These are phyloP conservation scores for Diaporthe citriasiana DNA, from an alignment of 2,329 filamentous ascomycete species.

Conservation along the genomic window DNA sequence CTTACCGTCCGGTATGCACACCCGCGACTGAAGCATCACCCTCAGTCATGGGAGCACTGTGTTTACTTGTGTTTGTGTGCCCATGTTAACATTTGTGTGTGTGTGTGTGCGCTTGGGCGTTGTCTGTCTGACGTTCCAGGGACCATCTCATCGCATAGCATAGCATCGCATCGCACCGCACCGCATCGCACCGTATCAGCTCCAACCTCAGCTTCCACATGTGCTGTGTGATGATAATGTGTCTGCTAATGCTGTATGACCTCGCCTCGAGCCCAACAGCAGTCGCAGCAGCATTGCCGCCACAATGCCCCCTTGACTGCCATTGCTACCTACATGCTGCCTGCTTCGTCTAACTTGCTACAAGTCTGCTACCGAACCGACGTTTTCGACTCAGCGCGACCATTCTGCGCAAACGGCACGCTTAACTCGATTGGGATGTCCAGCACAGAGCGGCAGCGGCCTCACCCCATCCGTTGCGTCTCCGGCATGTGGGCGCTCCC, in stretches of 20 bases:
- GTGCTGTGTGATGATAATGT: slow-evolving; percentile 10
- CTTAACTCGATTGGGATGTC: slow-evolving; percentile 4
- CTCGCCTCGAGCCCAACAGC: not conserved
- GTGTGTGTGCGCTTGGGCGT: slow-evolving; percentile 4
- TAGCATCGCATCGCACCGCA: not conserved
- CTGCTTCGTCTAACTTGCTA: slow-evolving; percentile 30
- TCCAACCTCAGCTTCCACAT: not conserved
- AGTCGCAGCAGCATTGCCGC: slow-evolving; percentile 12
- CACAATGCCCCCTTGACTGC: not conserved
- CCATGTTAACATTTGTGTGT: not conserved
- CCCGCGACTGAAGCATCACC: slow-evolving; percentile 18
- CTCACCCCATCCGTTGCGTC: slow-evolving; percentile 4
- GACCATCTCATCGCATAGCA: slow-evolving; percentile 1
- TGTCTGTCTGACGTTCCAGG: slow-evolving; percentile 3
- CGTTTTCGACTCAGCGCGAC: slow-evolving; percentile 20
- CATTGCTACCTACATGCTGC: slow-evolving; percentile 8
- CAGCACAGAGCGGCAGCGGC: slow-evolving; percentile 4
- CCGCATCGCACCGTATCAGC: not conserved
- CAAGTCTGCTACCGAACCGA: slow-evolving; percentile 35
- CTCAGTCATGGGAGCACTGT: slow-evolving; percentile 12
- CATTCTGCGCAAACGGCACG: not conserved
- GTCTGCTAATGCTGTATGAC: not conserved
- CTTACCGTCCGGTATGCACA: slow-evolving; percentile 27
- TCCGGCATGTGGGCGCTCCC: slow-evolving; percentile 9
- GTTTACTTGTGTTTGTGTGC: not conserved